Evolutionary conservation across 768 basidiomycete species (phyloP), one percentile per base, ranked within the genome.

Genomic region (Cytidiella melzeri): DNA sequence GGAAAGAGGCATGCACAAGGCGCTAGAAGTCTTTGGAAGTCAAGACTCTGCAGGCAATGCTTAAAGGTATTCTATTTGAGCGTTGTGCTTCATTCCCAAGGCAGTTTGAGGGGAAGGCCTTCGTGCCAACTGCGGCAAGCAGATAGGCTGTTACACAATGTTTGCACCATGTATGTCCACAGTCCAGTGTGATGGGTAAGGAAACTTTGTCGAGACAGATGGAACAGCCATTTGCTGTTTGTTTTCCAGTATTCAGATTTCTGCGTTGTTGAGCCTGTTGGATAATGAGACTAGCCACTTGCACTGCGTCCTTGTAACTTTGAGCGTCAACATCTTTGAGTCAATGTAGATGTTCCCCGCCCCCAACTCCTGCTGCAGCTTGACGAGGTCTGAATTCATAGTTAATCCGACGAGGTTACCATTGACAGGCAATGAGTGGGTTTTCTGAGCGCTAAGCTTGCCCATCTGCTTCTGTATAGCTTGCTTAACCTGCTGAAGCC

Each of bases 121-220:
- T 76, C 55, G 71, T 77, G 27, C 80, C 77, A 18, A 75, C 66
- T 1, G 84, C 70, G 1, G 84, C 74, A 2, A 63, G 61, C 19
- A 90, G 68, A 59, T 87, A 90, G 25, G 70, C 64, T 5, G 63
- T 56, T 19, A 91, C 60, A 60, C 88, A 92, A 3, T 69, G 51
- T 30, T 74, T 73, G 60, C 88, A 91, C 77, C 80, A 88, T 1
- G 57, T 57, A 61, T 92, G 87, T 1, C 83, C 79, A 54, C 88
- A 92, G 7, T 59, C 62, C 1, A 89, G 70, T 10, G 68, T 69
- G 2, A 81, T 61, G 0, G 82, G 82, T 1, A 71, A 62, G 0
- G 73, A 65, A 1, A 74, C 73, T 38, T 77, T 72, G 46, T 73
- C 73, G 50, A 89, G 77, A 61, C 88, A 92, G 3, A 88, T 80